Evolutionary conservation across 148 eudicot genomes (phyloP).

Genomic region (Rhododendron ferrugineum): DNA sequence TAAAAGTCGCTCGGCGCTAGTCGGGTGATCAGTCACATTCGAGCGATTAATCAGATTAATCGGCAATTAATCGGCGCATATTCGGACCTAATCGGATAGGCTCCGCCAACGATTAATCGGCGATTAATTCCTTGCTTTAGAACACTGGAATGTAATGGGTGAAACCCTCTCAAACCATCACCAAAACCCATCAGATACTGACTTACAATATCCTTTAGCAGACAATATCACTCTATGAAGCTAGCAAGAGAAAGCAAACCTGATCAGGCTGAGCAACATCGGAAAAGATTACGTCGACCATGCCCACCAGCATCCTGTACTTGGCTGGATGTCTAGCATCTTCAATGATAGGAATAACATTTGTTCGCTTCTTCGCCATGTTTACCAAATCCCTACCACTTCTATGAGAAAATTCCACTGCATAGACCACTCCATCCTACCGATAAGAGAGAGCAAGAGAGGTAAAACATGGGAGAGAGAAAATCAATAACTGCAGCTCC

Average conservation of each 20-base stretch:
- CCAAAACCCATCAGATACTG: background rate
- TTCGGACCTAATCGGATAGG: too few relatives aligned
- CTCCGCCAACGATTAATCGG: too few relatives aligned
- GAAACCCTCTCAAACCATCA: background rate
- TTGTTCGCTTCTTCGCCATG: slow-evolving; percentile 97
- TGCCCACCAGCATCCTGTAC: slow-evolving; percentile 90
- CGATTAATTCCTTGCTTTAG: too few relatives aligned
- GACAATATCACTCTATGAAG: background rate
- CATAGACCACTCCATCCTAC: slow-evolving; percentile 87
- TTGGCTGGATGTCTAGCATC: slow-evolving; percentile 98
- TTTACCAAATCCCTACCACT: slow-evolving; percentile 97
- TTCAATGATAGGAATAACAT: slow-evolving; percentile 92
- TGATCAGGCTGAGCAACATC: slow-evolving; percentile 99
- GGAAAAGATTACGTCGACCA: slow-evolving; percentile 93
- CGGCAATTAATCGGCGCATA: too few relatives aligned
- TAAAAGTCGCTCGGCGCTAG: too few relatives aligned
- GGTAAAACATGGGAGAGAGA: background rate
- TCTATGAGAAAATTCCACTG: slow-evolving; percentile 91
- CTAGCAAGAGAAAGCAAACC: slow-evolving; percentile 35
- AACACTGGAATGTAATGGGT: too few relatives aligned
- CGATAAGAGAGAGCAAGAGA: background rate
- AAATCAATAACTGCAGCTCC: background rate
- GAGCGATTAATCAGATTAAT: too few relatives aligned
- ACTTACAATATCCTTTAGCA: background rate
- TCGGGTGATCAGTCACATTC: too few relatives aligned